phyloP scores from a whole-genome alignment of 2,329 filamentous ascomycete species.

The Stachybotrys chartarum region DNA sequence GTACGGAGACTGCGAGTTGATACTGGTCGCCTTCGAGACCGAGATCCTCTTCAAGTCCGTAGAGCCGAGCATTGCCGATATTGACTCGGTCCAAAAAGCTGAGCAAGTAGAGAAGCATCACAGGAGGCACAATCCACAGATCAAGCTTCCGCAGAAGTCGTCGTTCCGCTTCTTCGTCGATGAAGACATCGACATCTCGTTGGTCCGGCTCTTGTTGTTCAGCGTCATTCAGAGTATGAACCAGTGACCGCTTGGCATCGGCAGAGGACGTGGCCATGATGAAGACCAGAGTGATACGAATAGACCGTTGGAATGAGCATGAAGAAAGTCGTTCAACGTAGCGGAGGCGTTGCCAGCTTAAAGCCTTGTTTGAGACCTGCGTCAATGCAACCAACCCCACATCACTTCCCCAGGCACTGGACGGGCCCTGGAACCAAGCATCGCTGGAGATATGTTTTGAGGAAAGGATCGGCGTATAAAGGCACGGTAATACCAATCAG shows the following conservation, averaged over 20 bases:
- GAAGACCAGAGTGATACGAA: neutral
- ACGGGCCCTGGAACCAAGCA: neutral
- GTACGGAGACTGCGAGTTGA: constrained; percentile 30
- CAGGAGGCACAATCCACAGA: constrained; percentile 52
- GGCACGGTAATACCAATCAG: neutral
- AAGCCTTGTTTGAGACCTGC: too few species aligned
- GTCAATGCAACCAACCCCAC: neutral
- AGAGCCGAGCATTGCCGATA: constrained; percentile 55
- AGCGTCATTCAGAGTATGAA: constrained; percentile 9
- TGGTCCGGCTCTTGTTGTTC: constrained; percentile 7
- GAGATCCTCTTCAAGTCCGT: constrained; percentile 55
- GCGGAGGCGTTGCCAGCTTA: neutral
- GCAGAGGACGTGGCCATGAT: neutral
- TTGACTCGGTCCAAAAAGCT: constrained; percentile 22
- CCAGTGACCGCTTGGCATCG: neutral
- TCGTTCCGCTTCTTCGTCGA: constrained; percentile 21
- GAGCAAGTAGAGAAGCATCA: constrained; percentile 52
- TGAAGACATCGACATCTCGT: constrained; percentile 15
- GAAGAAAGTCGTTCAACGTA: too few species aligned
- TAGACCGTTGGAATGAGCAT: too few species aligned
- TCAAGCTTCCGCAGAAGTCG: constrained; percentile 53
- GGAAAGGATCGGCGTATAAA: neutral
- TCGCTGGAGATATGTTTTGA: neutral
- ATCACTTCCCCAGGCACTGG: neutral
- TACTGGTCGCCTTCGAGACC: constrained; percentile 50